Conservation (phyloP, 2,329 filamentous ascomycete genomes). For the Penicillium brevicompactum region DNA sequence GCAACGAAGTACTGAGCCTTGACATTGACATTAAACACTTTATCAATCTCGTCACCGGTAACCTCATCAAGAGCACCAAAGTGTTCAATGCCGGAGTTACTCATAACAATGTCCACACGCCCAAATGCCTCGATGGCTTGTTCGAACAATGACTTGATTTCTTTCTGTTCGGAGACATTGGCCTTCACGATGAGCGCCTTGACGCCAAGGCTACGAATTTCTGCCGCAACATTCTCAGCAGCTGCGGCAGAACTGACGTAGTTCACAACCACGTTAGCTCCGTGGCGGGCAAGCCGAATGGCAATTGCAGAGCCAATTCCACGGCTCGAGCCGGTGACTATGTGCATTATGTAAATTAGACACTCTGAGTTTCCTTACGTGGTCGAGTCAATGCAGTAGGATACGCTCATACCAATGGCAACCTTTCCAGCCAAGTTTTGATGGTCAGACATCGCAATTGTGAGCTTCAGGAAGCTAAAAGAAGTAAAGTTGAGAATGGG, state of each 20-base stretch:
- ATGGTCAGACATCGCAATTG: too few relatives aligned
- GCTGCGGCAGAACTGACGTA: slow-evolving; percentile 61
- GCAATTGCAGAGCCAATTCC: slow-evolving; percentile 43
- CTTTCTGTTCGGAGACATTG: not conserved
- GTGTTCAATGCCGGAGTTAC: slow-evolving; percentile 56
- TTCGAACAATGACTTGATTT: slow-evolving; percentile 55
- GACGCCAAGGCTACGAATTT: not conserved
- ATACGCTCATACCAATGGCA: too few relatives aligned
- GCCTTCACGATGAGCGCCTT: slow-evolving; percentile 61
- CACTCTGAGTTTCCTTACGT: too few relatives aligned
- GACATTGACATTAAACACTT: slow-evolving; percentile 62
- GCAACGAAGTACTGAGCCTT: slow-evolving; percentile 65
- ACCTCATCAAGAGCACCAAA: slow-evolving; percentile 15
- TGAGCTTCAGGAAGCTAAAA: too few relatives aligned
- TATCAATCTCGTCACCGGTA: slow-evolving; percentile 38
- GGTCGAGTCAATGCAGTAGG: too few relatives aligned
- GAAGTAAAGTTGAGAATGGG: too few relatives aligned
- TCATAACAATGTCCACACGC: slow-evolving; percentile 11
- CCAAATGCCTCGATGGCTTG: slow-evolving; percentile 60
- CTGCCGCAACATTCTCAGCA: slow-evolving; percentile 56
- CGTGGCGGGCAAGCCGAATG: slow-evolving; percentile 36
- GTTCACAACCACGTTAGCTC: slow-evolving; percentile 41
- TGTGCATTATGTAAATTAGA: too few relatives aligned
- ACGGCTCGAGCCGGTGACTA: slow-evolving; percentile 33
- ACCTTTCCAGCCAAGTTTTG: too few relatives aligned